Evolutionary conservation across 257 asterid genomes (phyloP), one percentile per base, ranked within the genome.

Genomic region (Agastache rugosa): DNA sequence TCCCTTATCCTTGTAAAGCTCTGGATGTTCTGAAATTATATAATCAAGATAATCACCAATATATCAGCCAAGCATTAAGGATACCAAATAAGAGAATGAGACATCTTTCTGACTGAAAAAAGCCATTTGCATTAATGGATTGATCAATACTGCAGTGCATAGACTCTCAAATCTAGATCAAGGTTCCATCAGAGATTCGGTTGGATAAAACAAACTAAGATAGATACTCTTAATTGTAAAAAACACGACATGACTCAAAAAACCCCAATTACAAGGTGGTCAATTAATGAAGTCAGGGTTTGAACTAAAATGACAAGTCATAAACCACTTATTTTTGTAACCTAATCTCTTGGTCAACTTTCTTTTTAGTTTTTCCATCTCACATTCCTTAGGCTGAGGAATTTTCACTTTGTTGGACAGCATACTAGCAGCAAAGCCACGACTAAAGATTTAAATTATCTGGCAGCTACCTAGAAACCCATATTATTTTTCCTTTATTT

Each of bases 1-100:
- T 77, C 81, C 84, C 83, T 85, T 86, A 29, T 83, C 91, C 85
- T 88, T 91, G 90, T 83, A 23, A 62, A 79, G 74, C 71, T 86
- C 93, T 7, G 89, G 89, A 73, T 93, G 86, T 47, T 93, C 97
- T 93, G 97, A 55, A 80, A 64, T 80, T 15, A 59, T 50, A 59
- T 65, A 7, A 67, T 47, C 75, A 67, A 41, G 31, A 77, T 56
- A 74, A 79, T 37, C 54, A 64, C 31, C 11, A 47, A 19, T 42
- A 55, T 48, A 68, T 77, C 58, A 78, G 45, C 17, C 54, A 56
- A 54, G 23, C 75, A 67, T 16, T 8, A 25, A 22, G 27, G 62
- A 63, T 58, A n/a, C 16, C n/a, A 37, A 10, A 53, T 53, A 12
- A 2, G 20, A 42, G 6, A 66, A 23, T 34, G 37, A 48, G 42